phyloP scores from a whole-genome alignment of 23 red algal genomes.

The Agarophyton chilense region DNA sequence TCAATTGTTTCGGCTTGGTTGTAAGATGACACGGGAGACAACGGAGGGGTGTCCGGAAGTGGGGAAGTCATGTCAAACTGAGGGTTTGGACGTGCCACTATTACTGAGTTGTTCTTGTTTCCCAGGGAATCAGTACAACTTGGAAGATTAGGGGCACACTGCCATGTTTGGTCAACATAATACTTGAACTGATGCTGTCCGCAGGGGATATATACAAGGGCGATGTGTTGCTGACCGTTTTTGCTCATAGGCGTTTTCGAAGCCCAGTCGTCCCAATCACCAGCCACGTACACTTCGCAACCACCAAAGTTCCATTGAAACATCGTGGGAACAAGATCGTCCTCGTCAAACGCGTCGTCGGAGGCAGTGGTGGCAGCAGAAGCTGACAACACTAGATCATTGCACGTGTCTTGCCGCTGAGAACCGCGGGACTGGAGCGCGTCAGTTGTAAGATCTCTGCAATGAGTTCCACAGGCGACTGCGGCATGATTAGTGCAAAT shows the following conservation, averaged over 20 bases:
- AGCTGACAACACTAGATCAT: constrained; percentile 1
- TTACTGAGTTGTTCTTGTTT: constrained; percentile 71
- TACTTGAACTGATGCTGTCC: constrained; percentile 90
- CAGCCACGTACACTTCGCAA: constrained; percentile 74
- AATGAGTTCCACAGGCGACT: constrained; percentile 9
- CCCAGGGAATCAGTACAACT: constrained; percentile 65
- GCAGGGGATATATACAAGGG: constrained; percentile 66
- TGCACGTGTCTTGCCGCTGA: background rate
- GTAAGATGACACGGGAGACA: constrained; percentile 42
- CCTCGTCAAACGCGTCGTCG: constrained; percentile 23
- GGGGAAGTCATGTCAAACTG: constrained; percentile 37
- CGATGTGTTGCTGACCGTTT: constrained; percentile 69
- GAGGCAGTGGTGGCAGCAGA: background rate
- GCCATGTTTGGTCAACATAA: constrained; percentile 84
- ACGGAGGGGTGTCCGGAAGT: background rate
- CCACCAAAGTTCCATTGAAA: constrained; percentile 84
- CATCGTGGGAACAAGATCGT: constrained; percentile 69
- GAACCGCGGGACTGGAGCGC: background rate
- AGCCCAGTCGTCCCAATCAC: constrained; percentile 83
- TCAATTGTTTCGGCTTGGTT: constrained; percentile 11
- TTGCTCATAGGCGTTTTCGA: constrained; percentile 53
- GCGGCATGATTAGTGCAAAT: background rate
- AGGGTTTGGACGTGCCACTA: constrained; percentile 9
- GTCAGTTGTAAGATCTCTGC: background rate
- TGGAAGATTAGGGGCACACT: constrained; percentile 43